A percentile compares a stretch with the other conserved stretches of the same genome.
Conservation (phyloP, 441 rosid genomes). For the Macaranga tanarius region DNA sequence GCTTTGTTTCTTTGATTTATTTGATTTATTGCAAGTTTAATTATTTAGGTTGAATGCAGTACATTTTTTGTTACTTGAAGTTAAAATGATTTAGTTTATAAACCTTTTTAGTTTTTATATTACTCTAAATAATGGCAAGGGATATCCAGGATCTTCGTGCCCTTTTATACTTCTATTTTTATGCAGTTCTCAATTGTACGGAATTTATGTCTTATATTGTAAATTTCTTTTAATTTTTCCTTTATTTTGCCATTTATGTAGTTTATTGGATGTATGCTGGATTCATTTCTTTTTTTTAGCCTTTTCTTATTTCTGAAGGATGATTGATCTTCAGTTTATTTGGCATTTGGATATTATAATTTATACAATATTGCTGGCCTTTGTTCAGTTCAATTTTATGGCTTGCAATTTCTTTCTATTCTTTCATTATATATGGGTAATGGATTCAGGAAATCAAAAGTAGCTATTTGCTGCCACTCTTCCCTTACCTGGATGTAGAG, state of each 20-base stretch:
- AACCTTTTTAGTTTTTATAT: neutral
- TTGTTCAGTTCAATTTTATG: neutral
- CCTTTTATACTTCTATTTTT: too few relatives aligned
- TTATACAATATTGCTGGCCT: neutral
- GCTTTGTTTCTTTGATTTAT: conserved; percentile 1
- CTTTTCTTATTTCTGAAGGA: neutral
- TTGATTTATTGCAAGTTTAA: neutral
- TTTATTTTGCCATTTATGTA: neutral
- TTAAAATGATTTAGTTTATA: neutral
- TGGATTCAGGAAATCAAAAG: neutral
- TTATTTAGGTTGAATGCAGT: conserved; percentile 3
- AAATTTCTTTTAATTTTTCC: neutral
- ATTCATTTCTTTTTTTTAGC: neutral
- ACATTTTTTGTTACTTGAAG: neutral
- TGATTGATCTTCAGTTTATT: neutral
- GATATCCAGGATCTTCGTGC: neutral
- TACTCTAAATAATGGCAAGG: neutral
- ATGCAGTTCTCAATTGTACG: too few relatives aligned
- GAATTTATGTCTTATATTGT: too few relatives aligned
- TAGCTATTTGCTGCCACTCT: neutral
- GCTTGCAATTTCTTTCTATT: neutral
- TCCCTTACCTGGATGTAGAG: neutral
- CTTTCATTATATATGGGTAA: neutral
- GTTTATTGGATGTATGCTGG: neutral
- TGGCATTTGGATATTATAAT: neutral